phyloP scores from a whole-genome alignment of 2,329 filamentous ascomycete species.

The Podosphaera fusca region DNA sequence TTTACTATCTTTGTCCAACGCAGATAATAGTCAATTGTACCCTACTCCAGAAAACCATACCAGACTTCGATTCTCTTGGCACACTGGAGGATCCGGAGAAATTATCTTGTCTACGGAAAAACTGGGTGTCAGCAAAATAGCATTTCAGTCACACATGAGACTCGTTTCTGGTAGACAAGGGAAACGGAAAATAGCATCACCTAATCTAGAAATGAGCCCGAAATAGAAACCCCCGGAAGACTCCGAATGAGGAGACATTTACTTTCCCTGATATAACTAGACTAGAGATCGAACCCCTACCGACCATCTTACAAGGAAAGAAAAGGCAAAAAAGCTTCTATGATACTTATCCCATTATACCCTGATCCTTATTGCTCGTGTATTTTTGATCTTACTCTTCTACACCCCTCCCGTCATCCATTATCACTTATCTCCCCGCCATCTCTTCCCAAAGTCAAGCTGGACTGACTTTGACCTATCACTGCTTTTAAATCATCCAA shows the following conservation, averaged over 20 bases:
- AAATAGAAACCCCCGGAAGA: not conserved
- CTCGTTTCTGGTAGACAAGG: not conserved
- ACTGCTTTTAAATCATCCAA: constrained; percentile 20
- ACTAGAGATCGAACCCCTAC: not conserved
- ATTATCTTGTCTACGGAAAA: not conserved
- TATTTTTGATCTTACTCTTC: not conserved
- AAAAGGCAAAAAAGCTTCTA: constrained; percentile 4
- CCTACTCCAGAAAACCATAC: not conserved
- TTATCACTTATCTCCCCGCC: not conserved
- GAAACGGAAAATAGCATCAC: constrained; percentile 1
- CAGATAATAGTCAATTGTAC: not conserved
- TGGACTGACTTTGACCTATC: constrained; percentile 17
- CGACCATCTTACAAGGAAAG: not conserved
- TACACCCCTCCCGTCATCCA: constrained; percentile 16
- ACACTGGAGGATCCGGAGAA: not conserved
- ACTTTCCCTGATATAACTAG: not conserved
- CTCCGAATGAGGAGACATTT: not conserved
- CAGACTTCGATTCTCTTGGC: not conserved
- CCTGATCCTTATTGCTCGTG: not conserved
- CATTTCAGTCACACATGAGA: not conserved
- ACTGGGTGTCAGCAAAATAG: not conserved
- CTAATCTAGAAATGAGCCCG: not conserved
- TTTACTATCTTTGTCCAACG: not conserved
- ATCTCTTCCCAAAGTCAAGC: constrained; percentile 13
- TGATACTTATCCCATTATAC: constrained; percentile 3